Evolutionary conservation across 2,329 filamentous ascomycete species (phyloP).

Genomic region (Aspergillus versicolor): DNA sequence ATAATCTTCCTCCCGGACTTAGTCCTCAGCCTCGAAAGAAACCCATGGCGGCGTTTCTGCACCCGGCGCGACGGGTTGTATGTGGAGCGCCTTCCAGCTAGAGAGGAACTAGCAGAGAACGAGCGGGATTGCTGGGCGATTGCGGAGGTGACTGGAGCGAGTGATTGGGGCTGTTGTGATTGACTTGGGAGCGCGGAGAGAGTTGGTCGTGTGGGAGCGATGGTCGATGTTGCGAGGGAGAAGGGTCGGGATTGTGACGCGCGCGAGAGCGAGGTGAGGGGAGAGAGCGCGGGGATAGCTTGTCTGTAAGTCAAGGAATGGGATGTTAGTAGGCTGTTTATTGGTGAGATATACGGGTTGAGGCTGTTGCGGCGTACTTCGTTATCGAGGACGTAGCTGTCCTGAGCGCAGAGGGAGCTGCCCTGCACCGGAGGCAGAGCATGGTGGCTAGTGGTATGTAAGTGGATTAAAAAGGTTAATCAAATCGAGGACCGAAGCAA

Average conservation of each 20-base stretch:
- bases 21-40: conserved; percentile 53
- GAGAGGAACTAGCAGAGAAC: conserved; percentile 46
- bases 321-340: not conserved
- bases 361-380: conserved; percentile 19
- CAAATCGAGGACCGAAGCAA: not conserved
- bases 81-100: conserved; percentile 51
- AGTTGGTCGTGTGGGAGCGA: conserved; percentile 4
- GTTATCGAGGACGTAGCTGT: conserved; percentile 22
- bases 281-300: not conserved
- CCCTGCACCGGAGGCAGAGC: conserved; percentile 36
- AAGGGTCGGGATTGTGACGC: conserved; percentile 17
- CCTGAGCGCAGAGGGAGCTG: conserved; percentile 29
- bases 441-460: conserved; percentile 19
- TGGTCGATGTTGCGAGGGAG: conserved; percentile 7
- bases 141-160: not conserved
- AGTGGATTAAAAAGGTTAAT: not conserved
- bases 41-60: conserved; percentile 63
- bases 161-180: conserved; percentile 8
- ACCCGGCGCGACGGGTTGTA: conserved; percentile 60
- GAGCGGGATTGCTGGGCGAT: conserved; percentile 29
- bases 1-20: conserved; percentile 56
- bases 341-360: not conserved
- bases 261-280: not conserved
- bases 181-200: conserved; percentile 4
- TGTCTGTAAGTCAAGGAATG: not conserved